phyloP scores from a whole-genome alignment of 2,329 filamentous ascomycete species.

The Ascochyta fabae region DNA sequence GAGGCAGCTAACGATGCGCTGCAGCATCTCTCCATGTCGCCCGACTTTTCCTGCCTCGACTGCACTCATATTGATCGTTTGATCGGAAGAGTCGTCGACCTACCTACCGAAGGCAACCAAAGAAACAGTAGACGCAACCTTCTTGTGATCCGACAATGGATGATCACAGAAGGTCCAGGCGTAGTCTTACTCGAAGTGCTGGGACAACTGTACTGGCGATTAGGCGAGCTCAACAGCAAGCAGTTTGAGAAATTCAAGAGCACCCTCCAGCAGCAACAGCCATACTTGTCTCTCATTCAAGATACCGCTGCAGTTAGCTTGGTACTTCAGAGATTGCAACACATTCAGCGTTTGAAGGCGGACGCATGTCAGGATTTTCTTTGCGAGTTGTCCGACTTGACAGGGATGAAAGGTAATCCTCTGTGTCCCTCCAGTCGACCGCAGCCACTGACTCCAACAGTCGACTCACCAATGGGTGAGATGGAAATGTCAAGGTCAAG shows the following conservation, averaged over 20 bases:
- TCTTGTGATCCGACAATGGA: conserved; percentile 45
- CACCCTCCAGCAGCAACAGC: conserved; percentile 34
- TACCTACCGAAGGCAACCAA: conserved; percentile 45
- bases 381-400: conserved; percentile 41
- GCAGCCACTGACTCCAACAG: conserved; percentile 25
- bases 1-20: conserved; percentile 45
- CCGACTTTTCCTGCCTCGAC: conserved; percentile 39
- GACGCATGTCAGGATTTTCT: conserved; percentile 46
- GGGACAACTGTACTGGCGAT: conserved; percentile 45
- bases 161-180: conserved; percentile 42
- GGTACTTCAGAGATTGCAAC: conserved; percentile 41
- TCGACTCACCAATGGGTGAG: conserved; percentile 35
- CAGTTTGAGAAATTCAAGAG: conserved; percentile 46
- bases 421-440: not conserved
- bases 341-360: conserved; percentile 43
- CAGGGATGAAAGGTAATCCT: conserved; percentile 36
- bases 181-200: conserved; percentile 44
- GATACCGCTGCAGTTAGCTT: conserved; percentile 32
- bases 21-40: conserved; percentile 44
- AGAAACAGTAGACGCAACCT: conserved; percentile 45
- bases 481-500: conserved; percentile 31
- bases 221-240: conserved; percentile 46
- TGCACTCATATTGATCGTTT: conserved; percentile 45
- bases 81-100: conserved; percentile 43
- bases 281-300: conserved; percentile 38